phyloP scores from a whole-genome alignment of 257 asterid species.

The Solanum chilense region DNA sequence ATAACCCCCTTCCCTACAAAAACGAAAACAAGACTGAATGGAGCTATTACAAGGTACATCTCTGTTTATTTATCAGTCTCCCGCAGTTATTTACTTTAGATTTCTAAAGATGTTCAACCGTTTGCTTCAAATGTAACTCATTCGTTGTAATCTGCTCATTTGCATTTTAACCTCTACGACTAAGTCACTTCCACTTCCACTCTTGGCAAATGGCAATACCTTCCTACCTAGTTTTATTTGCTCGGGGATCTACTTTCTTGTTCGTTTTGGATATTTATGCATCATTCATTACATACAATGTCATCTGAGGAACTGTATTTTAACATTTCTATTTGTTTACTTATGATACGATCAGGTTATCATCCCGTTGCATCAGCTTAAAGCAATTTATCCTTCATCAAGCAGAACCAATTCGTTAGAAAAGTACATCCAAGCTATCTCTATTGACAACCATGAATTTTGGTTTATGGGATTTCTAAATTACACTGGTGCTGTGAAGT shows the following conservation, averaged over 20 bases:
- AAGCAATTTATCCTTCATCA: constrained; percentile 68
- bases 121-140: not conserved
- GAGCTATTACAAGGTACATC: constrained; percentile 91
- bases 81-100: not conserved
- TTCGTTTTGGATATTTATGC: not conserved
- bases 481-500: constrained; percentile 63
- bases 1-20: constrained; percentile 73
- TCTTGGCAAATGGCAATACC: not conserved
- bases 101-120: not conserved
- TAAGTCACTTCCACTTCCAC: not conserved
- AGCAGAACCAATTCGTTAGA: constrained; percentile 71
- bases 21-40: constrained; percentile 61
- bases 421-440: constrained; percentile 77
- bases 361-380: constrained; percentile 76
- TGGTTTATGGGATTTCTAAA: constrained; percentile 93
- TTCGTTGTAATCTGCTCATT: not conserved
- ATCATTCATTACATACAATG: not conserved
- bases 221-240: not conserved
- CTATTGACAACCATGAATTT: constrained; percentile 84
- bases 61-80: not conserved
- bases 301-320: not conserved
- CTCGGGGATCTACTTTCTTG: not conserved
- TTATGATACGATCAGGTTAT: constrained; percentile 42
- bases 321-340: not conserved
- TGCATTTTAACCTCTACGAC: not conserved